These are phyloP conservation scores for Acephala macrosclerotiorum DNA, from an alignment of 2,329 filamentous ascomycete genomes.

Conservation along the genomic window DNA sequence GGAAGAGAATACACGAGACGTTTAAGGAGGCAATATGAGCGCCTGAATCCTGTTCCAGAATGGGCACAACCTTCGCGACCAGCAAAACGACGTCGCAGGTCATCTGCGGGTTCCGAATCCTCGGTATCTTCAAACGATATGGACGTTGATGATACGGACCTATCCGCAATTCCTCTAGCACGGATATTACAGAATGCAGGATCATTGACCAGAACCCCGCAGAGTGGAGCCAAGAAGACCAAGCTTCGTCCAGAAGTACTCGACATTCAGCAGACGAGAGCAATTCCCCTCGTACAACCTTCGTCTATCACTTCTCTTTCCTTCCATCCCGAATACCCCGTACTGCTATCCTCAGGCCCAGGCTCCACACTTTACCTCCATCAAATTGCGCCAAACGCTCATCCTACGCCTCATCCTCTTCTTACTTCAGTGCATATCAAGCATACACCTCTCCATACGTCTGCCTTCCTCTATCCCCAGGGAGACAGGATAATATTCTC, in stretches of 20 bases:
- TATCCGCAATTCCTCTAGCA: conserved; percentile 80
- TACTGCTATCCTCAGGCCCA: conserved; percentile 88
- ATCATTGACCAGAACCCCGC: conserved; percentile 60
- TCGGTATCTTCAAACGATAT: conserved; percentile 51
- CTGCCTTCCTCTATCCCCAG: conserved; percentile 76
- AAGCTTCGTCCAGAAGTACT: conserved; percentile 87
- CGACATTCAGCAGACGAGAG: conserved; percentile 87
- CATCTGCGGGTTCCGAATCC: conserved; percentile 53
- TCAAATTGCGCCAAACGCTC: conserved; percentile 80
- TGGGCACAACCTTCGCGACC: conserved; percentile 64
- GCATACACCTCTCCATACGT: conserved; percentile 82
- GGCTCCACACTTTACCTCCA: conserved; percentile 88
- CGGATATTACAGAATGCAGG: conserved; percentile 79
- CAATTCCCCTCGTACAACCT: conserved; percentile 81
- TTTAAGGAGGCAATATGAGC: conserved; percentile 78
- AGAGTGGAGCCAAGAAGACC: conserved; percentile 63
- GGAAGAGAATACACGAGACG: conserved; percentile 86
- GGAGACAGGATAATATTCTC: conserved; percentile 88
- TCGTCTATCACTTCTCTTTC: conserved; percentile 82
- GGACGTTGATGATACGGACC: conserved; percentile 62
- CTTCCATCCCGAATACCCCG: conserved; percentile 88
- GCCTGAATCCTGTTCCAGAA: conserved; percentile 64
- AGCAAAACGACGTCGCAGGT: conserved; percentile 57
- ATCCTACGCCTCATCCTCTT: conserved; percentile 83
- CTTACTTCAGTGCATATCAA: conserved; percentile 90